Base-by-base conservation (phyloP, 805 yeast species). In the Naumovozyma dairenensis region DNA sequence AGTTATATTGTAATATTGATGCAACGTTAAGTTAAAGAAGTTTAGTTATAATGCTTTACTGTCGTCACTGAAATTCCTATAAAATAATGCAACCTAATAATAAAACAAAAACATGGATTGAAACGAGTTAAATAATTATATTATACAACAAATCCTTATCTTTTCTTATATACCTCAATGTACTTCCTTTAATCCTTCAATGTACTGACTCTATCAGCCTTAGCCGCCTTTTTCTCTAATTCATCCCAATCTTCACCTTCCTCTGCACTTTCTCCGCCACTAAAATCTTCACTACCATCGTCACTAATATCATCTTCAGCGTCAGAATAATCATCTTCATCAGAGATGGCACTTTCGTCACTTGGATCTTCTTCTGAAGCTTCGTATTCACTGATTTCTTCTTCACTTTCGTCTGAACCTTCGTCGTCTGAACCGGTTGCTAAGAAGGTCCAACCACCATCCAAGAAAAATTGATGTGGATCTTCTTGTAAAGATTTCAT, bases 401-500 rank as follows among this genome's bases (percentile, higher is more conserved):
- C 92, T 39, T 74, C 81, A 28, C 73, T 78, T 28, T 72, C 81
- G 31, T 71, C 77, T 14, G 73, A 81, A 21, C 66, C 74, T 40
- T 75, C 94, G 32, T 72, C 80, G 38, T 79, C 95, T 15, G 87
- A 86, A 29, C 78, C 89, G 27, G 92, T 89, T 19, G 86, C 83
- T 58, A 92, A 71, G 72, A 92, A 85, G 19, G 75, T 71, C 98
- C 98, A 92, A 34, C 98, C 98, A 36, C 97, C 98, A 50, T 84
- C 93, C 31, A 72, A 63, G 60, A 87, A 92, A 64, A 92, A 92
- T 53, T 85, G 89, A 55, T 85, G 85, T 10, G 98, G 97, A 58
- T 92, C 96, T 4, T 86, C 77, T 44, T 72, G 75, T 42, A 89
- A 76, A 0, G 96, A 85, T 62, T 86, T 89, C 96, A 92, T 89